Percentiles rank a stretch among this genome's conserved stretches.
Conservation (phyloP, 306 rosid genomes). For the Nissolia schottii region DNA sequence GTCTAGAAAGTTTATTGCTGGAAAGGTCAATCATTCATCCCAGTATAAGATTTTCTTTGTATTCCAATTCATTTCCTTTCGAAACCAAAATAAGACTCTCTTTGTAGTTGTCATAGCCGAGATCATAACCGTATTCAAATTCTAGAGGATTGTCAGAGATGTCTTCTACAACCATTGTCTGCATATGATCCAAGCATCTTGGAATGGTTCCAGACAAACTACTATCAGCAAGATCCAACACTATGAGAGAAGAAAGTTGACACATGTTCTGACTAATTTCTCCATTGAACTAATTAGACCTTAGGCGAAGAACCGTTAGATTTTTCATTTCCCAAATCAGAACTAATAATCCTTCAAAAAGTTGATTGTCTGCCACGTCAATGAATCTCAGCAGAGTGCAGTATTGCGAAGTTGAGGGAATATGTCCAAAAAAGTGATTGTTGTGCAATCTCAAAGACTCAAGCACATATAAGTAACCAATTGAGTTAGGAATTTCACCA, state of each 20-base stretch:
- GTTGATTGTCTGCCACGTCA: slow-evolving; percentile 28
- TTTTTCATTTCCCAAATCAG: slow-evolving; percentile 29
- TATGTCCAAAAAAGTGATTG: slow-evolving; percentile 14
- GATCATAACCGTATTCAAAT: background rate
- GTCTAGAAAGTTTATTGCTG: slow-evolving; percentile 21
- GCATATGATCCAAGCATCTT: slow-evolving; percentile 26
- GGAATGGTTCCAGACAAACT: slow-evolving; percentile 35
- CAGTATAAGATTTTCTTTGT: slow-evolving; percentile 10
- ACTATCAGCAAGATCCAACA: slow-evolving; percentile 28
- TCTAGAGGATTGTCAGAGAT: slow-evolving; percentile 4
- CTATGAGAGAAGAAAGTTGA: slow-evolving; percentile 33
- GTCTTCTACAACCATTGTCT: slow-evolving; percentile 17
- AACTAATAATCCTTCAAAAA: slow-evolving; percentile 13
- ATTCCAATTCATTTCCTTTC: slow-evolving; percentile 27
- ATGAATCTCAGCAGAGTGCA: slow-evolving; percentile 24
- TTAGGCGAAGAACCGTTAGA: slow-evolving; percentile 27
- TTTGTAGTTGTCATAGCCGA: slow-evolving; percentile 1
- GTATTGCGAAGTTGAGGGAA: slow-evolving; percentile 19
- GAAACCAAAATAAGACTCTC: slow-evolving; percentile 20
- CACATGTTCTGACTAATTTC: slow-evolving; percentile 9
- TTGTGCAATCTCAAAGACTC: slow-evolving; percentile 12
- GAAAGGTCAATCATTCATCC: slow-evolving; percentile 36
- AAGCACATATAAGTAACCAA: background rate
- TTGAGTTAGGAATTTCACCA: slow-evolving; percentile 21
- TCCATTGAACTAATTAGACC: slow-evolving; percentile 25